phyloP scores from a whole-genome alignment of 139 green algal genomes.

The Desmodesmus armatus region DNA sequence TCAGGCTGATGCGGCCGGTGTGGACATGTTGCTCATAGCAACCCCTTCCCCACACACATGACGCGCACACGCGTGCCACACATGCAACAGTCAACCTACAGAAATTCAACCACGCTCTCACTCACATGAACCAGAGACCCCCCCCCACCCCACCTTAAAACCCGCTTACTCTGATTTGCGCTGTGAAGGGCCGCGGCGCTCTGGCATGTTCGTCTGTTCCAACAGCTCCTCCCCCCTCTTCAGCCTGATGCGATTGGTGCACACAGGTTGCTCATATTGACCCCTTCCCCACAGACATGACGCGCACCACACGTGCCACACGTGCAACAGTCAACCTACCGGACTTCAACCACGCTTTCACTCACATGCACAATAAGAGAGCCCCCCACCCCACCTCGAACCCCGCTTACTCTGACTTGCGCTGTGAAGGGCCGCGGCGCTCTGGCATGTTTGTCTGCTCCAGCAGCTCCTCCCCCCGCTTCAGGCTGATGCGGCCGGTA shows the following conservation, averaged over 20 bases:
- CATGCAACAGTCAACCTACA: not conserved
- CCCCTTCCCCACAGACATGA: too few species aligned
- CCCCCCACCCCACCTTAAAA: too few species aligned
- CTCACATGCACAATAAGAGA: not conserved
- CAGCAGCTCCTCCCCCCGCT: conserved; percentile 79
- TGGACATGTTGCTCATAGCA: too few species aligned
- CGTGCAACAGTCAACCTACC: not conserved
- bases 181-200: conserved; percentile 21
- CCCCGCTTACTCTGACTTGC: conserved; percentile 11
- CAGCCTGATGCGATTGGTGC: conserved; percentile 92
- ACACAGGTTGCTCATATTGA: too few species aligned
- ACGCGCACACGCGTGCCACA: too few species aligned
- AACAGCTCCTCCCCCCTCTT: conserved; percentile 80
- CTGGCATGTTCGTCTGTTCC: conserved; percentile 41
- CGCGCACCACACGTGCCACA: too few species aligned
- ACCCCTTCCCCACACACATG: too few species aligned
- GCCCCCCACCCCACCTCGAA: not conserved
- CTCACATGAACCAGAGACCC: not conserved
- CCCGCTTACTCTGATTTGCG: conserved; percentile 23
- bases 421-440: conserved; percentile 11
- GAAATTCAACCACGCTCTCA: not conserved
- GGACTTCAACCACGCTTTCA: not conserved
- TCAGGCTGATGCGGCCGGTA: conserved; percentile 93
- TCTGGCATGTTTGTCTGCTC: conserved; percentile 46
- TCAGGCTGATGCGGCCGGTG: conserved; percentile 92